Percentiles rank a stretch among this genome's conserved stretches.
phyloP scores from a whole-genome alignment of 2,329 filamentous ascomycete genomes.

The Xylariaceae sp. region DNA sequence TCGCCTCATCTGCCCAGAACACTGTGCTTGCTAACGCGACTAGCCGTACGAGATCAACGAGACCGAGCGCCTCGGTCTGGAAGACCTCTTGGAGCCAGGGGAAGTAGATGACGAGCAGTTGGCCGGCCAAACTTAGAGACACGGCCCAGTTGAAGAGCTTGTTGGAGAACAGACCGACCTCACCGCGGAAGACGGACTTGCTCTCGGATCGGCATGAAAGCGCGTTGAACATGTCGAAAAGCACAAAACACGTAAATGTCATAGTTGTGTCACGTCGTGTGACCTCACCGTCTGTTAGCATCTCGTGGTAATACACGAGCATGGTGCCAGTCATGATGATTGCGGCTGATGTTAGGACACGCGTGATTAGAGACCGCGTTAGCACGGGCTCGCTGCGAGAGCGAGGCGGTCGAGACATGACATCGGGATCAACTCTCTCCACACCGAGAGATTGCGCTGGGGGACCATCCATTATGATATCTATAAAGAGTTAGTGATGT shows the following conservation, averaged over 20 bases:
- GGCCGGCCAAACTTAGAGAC: conserved; percentile 80
- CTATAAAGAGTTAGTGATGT: conserved; percentile 54
- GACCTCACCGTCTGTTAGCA: conserved; percentile 81
- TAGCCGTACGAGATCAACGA: conserved; percentile 77
- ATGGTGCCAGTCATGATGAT: conserved; percentile 95
- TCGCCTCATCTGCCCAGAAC: conserved; percentile 91
- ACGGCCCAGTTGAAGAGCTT: conserved; percentile 98
- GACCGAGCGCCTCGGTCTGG: conserved; percentile 85
- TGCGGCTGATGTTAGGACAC: conserved; percentile 84
- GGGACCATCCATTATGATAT: conserved; percentile 99
- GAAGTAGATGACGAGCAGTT: conserved; percentile 91
- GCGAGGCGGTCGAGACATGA: conserved; percentile 88
- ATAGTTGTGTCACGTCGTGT: conserved; percentile 96
- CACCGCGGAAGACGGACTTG: conserved; percentile 87
- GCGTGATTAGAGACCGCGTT: conserved; percentile 80
- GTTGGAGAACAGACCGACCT: conserved; percentile 84
- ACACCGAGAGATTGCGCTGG: conserved; percentile 97
- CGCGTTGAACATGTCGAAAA: conserved; percentile 99
- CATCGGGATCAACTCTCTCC: conserved; percentile 89
- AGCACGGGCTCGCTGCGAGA: conserved; percentile 88
- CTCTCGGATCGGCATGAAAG: conserved; percentile 89
- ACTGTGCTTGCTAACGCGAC: conserved; percentile 83
- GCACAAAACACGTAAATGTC: conserved; percentile 98
- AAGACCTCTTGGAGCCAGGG: conserved; percentile 93
- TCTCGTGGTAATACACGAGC: conserved; percentile 88